phyloP scores from a whole-genome alignment of 2,329 filamentous ascomycete species.

The Colletotrichum sp. region DNA sequence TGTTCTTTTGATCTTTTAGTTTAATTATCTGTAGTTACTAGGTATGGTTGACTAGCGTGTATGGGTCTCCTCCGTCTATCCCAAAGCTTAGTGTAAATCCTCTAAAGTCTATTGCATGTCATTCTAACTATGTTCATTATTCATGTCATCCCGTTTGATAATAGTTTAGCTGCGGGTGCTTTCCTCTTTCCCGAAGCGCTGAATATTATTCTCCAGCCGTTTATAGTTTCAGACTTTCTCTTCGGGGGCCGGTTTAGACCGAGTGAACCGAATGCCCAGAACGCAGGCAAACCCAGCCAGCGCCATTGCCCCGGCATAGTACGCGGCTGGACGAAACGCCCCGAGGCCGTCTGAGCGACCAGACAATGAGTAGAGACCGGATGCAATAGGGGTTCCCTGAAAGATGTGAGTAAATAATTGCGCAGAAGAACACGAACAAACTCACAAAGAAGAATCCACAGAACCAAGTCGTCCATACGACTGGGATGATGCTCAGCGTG shows the following conservation, averaged over 20 bases:
- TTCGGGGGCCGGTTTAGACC: neutral
- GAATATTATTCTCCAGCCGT: rapidly evolving
- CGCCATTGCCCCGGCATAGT: constrained; percentile 30
- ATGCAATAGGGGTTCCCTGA: constrained; percentile 31
- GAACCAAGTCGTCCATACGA: constrained; percentile 31
- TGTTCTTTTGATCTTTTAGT: neutral
- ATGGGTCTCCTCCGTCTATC: neutral
- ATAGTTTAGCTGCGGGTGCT: rapidly evolving
- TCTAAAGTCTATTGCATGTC: neutral
- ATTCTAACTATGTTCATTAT: neutral
- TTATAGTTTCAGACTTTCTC: rapidly evolving
- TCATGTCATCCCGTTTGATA: neutral
- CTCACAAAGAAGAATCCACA: constrained; percentile 32
- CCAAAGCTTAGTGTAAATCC: neutral
- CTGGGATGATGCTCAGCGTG: constrained; percentile 28
- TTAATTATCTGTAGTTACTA: neutral
- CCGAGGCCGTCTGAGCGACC: constrained; percentile 18
- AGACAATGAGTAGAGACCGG: constrained; percentile 27
- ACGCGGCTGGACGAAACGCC: constrained; percentile 28
- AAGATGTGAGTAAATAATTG: no score
- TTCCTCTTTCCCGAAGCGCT: neutral
- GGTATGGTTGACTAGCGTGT: neutral
- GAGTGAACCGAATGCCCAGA: neutral
- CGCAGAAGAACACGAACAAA: neutral
- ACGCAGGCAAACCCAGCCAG: constrained; percentile 15